Evolutionary conservation across 176 grass and related monocot genomes (phyloP).

Genomic region (Oryza rufipogon): DNA sequence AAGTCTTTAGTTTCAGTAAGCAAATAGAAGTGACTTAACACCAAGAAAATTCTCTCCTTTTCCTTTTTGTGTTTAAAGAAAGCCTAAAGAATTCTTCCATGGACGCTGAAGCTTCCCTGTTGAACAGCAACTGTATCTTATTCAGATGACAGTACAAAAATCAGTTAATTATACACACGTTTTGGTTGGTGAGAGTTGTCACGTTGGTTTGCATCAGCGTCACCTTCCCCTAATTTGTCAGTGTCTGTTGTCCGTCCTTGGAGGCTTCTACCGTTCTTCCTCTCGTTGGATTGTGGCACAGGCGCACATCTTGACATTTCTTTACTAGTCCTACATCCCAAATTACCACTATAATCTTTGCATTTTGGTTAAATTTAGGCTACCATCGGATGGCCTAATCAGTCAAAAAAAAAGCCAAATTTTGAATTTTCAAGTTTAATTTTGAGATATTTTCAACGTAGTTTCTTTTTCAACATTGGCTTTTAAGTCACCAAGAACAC

Average conservation of each 20-base stretch:
- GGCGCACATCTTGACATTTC: slow-evolving; percentile 19
- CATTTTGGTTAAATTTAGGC: not conserved
- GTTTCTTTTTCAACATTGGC: no score
- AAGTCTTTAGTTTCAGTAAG: slow-evolving; percentile 29
- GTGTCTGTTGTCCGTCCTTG: slow-evolving; percentile 20
- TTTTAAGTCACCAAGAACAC: no score
- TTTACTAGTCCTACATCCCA: not conserved
- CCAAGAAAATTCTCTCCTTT: slow-evolving; percentile 20
- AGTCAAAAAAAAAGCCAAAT: no score
- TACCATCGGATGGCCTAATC: no score
- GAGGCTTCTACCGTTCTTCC: not conserved
- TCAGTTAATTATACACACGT: slow-evolving; percentile 27
- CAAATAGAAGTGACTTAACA: slow-evolving; percentile 37
- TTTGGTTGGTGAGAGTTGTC: slow-evolving; percentile 40
- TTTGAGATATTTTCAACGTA: no score
- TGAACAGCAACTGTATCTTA: slow-evolving; percentile 25
- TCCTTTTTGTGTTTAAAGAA: slow-evolving; percentile 24
- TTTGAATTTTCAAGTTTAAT: no score
- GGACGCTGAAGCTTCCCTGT: slow-evolving; percentile 17
- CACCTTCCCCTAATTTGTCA: slow-evolving; percentile 43
- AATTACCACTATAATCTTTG: slow-evolving; percentile 17
- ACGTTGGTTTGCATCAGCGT: slow-evolving; percentile 9
- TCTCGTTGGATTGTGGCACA: slow-evolving; percentile 19
- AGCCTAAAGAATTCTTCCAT: not conserved
- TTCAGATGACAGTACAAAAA: not conserved